Base-by-base conservation (phyloP, 768 basidiomycete species). In the Amylocystis lapponica region DNA sequence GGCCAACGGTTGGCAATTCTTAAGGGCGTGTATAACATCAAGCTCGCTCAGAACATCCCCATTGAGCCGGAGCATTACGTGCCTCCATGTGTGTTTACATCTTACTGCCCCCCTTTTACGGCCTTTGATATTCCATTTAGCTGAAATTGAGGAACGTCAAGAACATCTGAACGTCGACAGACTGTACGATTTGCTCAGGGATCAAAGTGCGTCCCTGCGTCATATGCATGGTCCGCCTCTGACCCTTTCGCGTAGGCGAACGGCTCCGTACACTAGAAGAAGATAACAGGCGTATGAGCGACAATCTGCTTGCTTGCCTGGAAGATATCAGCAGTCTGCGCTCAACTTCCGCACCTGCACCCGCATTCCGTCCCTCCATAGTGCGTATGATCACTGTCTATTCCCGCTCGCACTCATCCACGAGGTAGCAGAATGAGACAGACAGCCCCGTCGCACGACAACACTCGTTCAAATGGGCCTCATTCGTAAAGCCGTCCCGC, bases 1-100 rank as follows among this genome's bases (percentile, higher is more conserved):
- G 96, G 96, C 17, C 94, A 97, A 64, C 74, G 96, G 43, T 67
- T 99, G 27, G 73, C 87, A 33, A 91, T 98, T 50, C 81, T 98
- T 61, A 94, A 92, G 63, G 84, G 86, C 36, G 81, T 97, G 45
- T 98, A 96, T 67, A 79, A 80, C 41, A 69, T 89, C 55, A 99
- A 99, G 70, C 66, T 93, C 39, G 79, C 80, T 1, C 76, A 94
- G 57, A 81, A 81, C 49, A 71, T 99, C 39, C 80, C 86, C 27
- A 81, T 94, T 52, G 88, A 90, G 46, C 68, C 83, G 29, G 84
- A 86, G 49, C 76, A 89, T 54, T 96, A 91, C 60, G 76, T 93
- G 12, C 92, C 93, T 8, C 89, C 90, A 45, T 93, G 92, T 91
- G 57, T 56, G 88, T 68, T 36, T 19, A 27, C 26, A 36, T 32